Evolutionary conservation across 2,329 filamentous ascomycete genomes (phyloP).

Genomic region (Diaporthe capsici): DNA sequence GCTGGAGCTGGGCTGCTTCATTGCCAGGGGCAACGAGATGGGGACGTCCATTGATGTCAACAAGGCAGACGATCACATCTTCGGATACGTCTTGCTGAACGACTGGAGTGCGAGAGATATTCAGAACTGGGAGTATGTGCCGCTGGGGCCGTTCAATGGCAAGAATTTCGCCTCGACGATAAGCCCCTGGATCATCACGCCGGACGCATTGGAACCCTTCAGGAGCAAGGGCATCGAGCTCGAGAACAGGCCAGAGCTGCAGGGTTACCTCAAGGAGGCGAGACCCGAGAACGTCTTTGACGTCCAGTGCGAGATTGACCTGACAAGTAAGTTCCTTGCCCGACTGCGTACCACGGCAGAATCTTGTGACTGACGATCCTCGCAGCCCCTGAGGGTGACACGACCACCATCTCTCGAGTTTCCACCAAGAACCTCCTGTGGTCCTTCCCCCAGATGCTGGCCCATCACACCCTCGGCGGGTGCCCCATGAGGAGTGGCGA

Average conservation of each 20-base stretch:
- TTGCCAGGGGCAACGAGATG: constrained; percentile 75
- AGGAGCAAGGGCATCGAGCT: constrained; percentile 52
- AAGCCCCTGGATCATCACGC: constrained; percentile 83
- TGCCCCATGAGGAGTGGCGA: constrained; percentile 83
- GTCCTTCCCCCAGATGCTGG: constrained; percentile 87
- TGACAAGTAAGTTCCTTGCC: constrained; percentile 62
- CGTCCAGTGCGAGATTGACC: constrained; percentile 77
- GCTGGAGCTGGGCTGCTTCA: constrained; percentile 83
- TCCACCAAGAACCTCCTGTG: constrained; percentile 80
- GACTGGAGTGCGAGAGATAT: constrained; percentile 90
- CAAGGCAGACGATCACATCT: constrained; percentile 76
- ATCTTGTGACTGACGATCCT: constrained; percentile 36
- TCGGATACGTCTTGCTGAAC: constrained; percentile 86
- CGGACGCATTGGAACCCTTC: constrained; percentile 78
- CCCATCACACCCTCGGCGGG: constrained; percentile 83
- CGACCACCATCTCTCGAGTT: constrained; percentile 71
- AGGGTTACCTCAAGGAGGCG: constrained; percentile 70
- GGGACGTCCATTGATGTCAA: constrained; percentile 74
- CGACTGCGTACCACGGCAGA: background rate
- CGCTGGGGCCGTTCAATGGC: constrained; percentile 84
- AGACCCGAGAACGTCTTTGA: constrained; percentile 73
- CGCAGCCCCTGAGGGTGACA: constrained; percentile 56
- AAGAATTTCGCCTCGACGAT: constrained; percentile 89
- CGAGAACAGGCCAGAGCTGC: constrained; percentile 48
- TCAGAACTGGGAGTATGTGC: constrained; percentile 88